These are phyloP conservation scores for Beauveria medogensis DNA, from an alignment of 2,329 filamentous ascomycete species.

Conservation along the genomic window DNA sequence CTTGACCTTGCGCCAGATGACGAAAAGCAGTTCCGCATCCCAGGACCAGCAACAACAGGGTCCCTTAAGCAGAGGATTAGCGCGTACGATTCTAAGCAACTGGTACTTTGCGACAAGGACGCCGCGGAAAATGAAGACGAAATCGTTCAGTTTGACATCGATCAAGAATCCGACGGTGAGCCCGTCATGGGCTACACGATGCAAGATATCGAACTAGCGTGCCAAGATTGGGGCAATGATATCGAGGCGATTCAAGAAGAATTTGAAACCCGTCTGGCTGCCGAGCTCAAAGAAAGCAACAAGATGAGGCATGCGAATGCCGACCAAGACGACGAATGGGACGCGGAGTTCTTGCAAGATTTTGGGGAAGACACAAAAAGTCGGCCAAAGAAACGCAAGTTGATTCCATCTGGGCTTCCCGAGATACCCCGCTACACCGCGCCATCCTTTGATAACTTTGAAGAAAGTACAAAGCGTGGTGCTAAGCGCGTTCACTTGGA, in stretches of 20 bases:
- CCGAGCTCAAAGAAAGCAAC: slow-evolving; percentile 25
- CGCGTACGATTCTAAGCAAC: slow-evolving; percentile 39
- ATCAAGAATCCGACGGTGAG: slow-evolving; percentile 50
- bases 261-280: slow-evolving; percentile 25
- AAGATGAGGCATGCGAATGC: slow-evolving; percentile 24
- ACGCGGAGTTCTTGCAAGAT: slow-evolving; percentile 49
- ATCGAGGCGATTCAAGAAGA: slow-evolving; percentile 40
- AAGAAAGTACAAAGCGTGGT: slow-evolving; percentile 61
- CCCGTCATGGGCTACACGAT: slow-evolving; percentile 66
- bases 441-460: slow-evolving; percentile 73
- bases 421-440: slow-evolving; percentile 52
- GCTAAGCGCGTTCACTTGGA: slow-evolving; percentile 77
- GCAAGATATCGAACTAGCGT: slow-evolving; percentile 76
- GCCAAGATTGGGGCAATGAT: slow-evolving; percentile 72
- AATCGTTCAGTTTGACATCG: slow-evolving; percentile 36
- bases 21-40: slow-evolving; percentile 75
- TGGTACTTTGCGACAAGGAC: slow-evolving; percentile 37
- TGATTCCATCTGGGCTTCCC: slow-evolving; percentile 49
- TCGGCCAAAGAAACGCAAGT: slow-evolving; percentile 61
- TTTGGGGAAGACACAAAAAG: slow-evolving; percentile 35
- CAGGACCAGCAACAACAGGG: slow-evolving; percentile 46
- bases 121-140: slow-evolving; percentile 27
- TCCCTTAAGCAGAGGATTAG: slow-evolving; percentile 49
- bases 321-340: slow-evolving; percentile 54
- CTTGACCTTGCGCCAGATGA: slow-evolving; percentile 82